Evolutionary conservation across 345 rosid species (phyloP).

Genomic region (Turnera subulata): DNA sequence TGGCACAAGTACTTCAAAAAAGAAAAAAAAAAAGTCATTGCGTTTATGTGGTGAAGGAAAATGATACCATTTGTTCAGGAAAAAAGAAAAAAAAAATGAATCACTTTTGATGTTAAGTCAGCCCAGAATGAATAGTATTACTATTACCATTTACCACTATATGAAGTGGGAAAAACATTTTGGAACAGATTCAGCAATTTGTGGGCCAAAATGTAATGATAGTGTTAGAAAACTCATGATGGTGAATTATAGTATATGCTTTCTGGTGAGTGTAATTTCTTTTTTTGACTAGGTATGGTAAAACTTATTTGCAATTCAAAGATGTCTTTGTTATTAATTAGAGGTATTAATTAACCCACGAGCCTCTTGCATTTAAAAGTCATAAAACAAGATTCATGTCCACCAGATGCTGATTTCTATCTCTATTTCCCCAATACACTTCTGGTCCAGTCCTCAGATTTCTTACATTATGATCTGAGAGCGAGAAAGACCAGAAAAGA

Average conservation of each 20-base stretch:
- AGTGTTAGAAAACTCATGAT: conserved; percentile 30
- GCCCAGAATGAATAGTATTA: background rate
- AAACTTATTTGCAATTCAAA: conserved; percentile 6
- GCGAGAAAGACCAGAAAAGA: too few species aligned
- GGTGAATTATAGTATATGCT: conserved; percentile 12
- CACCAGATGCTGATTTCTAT: background rate
- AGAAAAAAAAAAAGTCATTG: too few species aligned
- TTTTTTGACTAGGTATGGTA: conserved; percentile 12
- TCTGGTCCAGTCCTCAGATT: background rate
- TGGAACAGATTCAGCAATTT: conserved; percentile 7
- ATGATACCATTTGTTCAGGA: background rate
- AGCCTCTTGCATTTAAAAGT: background rate
- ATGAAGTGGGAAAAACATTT: conserved; percentile 5
- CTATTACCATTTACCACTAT: conserved; percentile 4
- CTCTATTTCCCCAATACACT: background rate
- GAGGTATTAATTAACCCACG: background rate
- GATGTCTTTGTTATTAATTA: conserved; percentile 12
- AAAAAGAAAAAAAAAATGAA: too few species aligned
- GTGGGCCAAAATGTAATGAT: conserved; percentile 31
- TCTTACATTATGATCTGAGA: too few species aligned
- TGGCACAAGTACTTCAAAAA: too few species aligned
- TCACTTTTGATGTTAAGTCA: background rate
- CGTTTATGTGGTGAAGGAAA: background rate
- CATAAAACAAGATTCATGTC: background rate
- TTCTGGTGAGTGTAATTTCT: conserved; percentile 10